Conservation (phyloP, 805 yeast genomes). For the Yarrowia deformans region DNA sequence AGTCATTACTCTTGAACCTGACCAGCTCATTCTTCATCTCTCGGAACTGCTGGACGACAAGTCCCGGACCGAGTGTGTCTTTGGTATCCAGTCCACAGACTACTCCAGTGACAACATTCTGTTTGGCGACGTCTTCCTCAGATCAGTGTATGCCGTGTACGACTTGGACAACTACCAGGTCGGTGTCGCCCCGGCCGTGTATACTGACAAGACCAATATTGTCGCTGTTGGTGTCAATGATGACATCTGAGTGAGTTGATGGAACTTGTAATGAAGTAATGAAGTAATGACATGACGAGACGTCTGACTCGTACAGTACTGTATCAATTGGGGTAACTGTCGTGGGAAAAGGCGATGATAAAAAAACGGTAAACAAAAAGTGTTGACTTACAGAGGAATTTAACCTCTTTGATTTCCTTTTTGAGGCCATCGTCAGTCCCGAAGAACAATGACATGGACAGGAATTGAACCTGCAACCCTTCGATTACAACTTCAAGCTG, state of each 20-base stretch:
- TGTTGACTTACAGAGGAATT: slow-evolving; percentile 36
- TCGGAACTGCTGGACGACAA: slow-evolving; percentile 11
- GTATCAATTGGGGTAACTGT: no score
- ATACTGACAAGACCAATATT: slow-evolving; percentile 14
- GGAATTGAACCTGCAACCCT: slow-evolving; percentile 89
- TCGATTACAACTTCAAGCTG: slow-evolving; percentile 63
- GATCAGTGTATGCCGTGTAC: slow-evolving; percentile 70
- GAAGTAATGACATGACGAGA: no score
- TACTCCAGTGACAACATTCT: slow-evolving; percentile 43
- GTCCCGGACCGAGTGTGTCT: slow-evolving; percentile 41
- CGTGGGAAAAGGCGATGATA: no score
- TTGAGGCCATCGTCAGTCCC: slow-evolving; percentile 25
- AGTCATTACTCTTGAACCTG: background rate
- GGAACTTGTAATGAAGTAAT: background rate
- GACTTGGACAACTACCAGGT: slow-evolving; percentile 59
- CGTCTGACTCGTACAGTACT: no score
- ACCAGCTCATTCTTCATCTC: slow-evolving; percentile 4
- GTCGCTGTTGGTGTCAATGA: slow-evolving; percentile 1
- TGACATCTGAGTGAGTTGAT: background rate
- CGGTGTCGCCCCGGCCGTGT: slow-evolving; percentile 9
- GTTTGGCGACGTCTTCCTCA: slow-evolving; percentile 67
- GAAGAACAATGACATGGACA: slow-evolving; percentile 55
- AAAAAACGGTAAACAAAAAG: background rate
- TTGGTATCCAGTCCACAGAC: slow-evolving; percentile 48
- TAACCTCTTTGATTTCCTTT: slow-evolving; percentile 19